Conservation (phyloP, 306 rosid genomes). For the Fragaria ananassa region DNA sequence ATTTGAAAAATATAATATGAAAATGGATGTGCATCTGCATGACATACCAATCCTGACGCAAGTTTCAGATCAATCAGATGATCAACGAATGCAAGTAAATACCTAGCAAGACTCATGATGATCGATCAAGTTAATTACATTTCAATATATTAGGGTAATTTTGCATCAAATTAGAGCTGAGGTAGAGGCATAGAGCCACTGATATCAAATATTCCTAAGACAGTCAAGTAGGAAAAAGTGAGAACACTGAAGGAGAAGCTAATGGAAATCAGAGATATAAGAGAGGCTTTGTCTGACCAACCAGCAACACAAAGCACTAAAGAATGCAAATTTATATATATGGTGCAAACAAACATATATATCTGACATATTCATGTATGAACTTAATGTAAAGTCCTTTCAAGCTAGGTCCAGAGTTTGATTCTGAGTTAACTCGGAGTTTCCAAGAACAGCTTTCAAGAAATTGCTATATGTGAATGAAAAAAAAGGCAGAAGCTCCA, state of each 20-base stretch:
- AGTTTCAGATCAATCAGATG: background rate
- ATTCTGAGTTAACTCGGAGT: conserved; percentile 13
- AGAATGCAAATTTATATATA: conserved; percentile 7
- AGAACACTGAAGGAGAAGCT: conserved; percentile 10
- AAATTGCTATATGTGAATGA: background rate
- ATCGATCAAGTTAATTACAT: background rate
- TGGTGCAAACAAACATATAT: background rate
- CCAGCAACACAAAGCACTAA: conserved; percentile 26
- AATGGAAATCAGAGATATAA: conserved; percentile 33
- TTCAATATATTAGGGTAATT: background rate
- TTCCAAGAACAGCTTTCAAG: conserved; percentile 10
- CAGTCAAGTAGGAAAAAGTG: conserved; percentile 43
- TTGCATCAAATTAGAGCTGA: background rate
- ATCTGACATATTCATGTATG: conserved; percentile 33
- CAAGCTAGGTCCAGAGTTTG: conserved; percentile 17
- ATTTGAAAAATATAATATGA: background rate
- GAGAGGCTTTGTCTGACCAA: conserved; percentile 17
- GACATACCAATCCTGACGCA: background rate
- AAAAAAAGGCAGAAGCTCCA: background rate
- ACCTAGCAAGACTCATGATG: background rate
- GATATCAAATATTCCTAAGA: conserved; percentile 22
- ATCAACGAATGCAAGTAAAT: background rate
- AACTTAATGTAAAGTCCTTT: conserved; percentile 28
- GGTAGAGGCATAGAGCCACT: background rate
- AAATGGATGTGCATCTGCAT: background rate